These are phyloP conservation scores for Suillus weaverae DNA, from an alignment of 768 basidiomycete genomes.

Conservation along the genomic window DNA sequence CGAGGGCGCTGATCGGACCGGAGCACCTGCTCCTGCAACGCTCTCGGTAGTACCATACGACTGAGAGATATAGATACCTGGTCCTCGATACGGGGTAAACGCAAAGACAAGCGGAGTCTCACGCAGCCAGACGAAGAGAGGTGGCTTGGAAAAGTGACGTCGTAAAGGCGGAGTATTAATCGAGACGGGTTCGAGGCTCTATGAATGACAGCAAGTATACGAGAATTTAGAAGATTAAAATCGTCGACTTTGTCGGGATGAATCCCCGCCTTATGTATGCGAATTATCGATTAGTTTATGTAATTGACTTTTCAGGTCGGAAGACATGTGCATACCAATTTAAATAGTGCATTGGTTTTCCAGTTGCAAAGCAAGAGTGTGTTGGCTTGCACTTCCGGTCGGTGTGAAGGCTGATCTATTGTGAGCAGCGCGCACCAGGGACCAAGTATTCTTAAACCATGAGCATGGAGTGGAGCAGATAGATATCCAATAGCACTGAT, in stretches of 20 bases:
- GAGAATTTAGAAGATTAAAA: not conserved
- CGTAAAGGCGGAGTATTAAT: not conserved
- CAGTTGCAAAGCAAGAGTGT: not conserved
- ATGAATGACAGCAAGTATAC: not conserved
- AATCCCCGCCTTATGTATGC: not conserved
- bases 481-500: not conserved
- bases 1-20: not conserved
- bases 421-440: not conserved
- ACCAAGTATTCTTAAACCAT: not conserved
- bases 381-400: not conserved
- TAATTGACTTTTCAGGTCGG: not conserved
- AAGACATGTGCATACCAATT: not conserved
- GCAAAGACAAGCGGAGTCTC: not conserved
- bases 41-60: not conserved
- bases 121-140: not conserved
- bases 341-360: not conserved
- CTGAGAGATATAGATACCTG: not conserved
- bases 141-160: not conserved
- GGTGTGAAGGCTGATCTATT: not conserved
- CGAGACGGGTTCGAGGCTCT: not conserved
- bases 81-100: not conserved
- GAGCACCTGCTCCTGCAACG: not conserved
- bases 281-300: not conserved
- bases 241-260: not conserved
- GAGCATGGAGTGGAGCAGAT: not conserved